Base-by-base conservation (phyloP, 225 moss, liverwort and hornwort genomes). In the Straminergon stramineum region DNA sequence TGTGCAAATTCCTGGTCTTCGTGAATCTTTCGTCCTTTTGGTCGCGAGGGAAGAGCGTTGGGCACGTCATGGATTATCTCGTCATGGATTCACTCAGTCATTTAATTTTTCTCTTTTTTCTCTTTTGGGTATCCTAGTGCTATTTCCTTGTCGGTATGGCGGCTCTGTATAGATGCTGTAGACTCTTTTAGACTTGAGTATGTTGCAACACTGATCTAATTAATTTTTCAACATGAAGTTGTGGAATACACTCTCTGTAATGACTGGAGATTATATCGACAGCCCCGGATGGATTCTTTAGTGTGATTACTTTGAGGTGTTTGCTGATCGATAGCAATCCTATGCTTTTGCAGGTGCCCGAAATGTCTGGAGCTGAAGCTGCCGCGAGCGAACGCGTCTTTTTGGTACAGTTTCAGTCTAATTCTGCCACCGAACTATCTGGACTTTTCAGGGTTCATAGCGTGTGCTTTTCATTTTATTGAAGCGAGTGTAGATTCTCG, bases 341-440 rank as follows among this genome's bases (percentile, higher is more conserved):
- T 51, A 65, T 89, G 78, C 61, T 83, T 65, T 91, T 91, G 90
- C 95, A 98, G 98, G 91, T 99, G 99, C 84, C 99, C 99, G 34
- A 99, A 95, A 83, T 99, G 99, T 89, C 88, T 99, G 80, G 96
- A 99, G 89, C 92, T 97, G 82, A 99, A 97, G 88, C 91, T 99
- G 83, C 97, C 97, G 62, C 97, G 97, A 79, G 92, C 90, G n/a
- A 96, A 95, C 88, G 99, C 97, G 48, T 95, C 99, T 22, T 99
- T 99, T 85, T 99, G 99, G 97, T 97, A 95, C 52, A 51, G 55
- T 81, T 88, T 71, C 55, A 53, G 60, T 81, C 90, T 53, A 70
- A 37, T 79, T 20, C 61, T 82, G 64, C 79, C 86, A 39, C 43
- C n/a, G 81, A 88, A 27, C n/a, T 80, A 68, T 56, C 62, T 75